phyloP scores from a whole-genome alignment of 2,329 filamentous ascomycete species.

The Fusarium vanettenii region DNA sequence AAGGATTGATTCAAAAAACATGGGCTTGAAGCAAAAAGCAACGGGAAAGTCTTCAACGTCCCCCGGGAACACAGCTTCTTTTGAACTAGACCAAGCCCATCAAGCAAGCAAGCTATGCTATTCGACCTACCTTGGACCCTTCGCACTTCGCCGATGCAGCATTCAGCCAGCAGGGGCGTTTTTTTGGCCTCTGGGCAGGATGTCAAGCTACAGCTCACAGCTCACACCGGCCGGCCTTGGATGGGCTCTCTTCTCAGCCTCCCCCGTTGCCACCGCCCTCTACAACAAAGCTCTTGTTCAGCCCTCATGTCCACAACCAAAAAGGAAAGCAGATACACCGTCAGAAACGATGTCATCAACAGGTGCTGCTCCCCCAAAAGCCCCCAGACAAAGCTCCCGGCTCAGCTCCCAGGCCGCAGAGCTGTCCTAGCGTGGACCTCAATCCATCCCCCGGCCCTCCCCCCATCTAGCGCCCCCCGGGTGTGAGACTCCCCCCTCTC shows the following conservation, averaged over 20 bases:
- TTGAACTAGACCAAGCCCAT: constrained; percentile 1
- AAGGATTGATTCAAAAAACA: neutral
- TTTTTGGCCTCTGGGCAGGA: neutral
- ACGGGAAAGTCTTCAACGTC: neutral
- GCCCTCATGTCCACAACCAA: neutral
- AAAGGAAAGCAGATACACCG: neutral
- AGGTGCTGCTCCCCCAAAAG: neutral
- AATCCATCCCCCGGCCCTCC: neutral
- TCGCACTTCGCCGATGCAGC: constrained; percentile 35
- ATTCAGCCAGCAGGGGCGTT: neutral
- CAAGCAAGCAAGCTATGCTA: neutral
- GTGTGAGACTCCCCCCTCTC: constrained; percentile 18
- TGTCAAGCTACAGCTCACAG: neutral
- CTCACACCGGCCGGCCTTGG: neutral
- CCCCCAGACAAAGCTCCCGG: constrained; percentile 8
- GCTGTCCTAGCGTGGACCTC: constrained; percentile 29
- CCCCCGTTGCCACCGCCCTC: neutral
- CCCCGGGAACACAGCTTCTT: constrained; percentile 8
- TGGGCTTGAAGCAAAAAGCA: neutral
- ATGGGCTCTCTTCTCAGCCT: neutral
- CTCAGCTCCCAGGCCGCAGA: constrained; percentile 41
- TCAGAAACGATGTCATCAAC: neutral
- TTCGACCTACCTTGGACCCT: neutral
- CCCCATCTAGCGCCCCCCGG: constrained; percentile 15
- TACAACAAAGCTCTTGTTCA: neutral